Conservation (phyloP, 148 eudicot species). For the Chenopodium suecicum region DNA sequence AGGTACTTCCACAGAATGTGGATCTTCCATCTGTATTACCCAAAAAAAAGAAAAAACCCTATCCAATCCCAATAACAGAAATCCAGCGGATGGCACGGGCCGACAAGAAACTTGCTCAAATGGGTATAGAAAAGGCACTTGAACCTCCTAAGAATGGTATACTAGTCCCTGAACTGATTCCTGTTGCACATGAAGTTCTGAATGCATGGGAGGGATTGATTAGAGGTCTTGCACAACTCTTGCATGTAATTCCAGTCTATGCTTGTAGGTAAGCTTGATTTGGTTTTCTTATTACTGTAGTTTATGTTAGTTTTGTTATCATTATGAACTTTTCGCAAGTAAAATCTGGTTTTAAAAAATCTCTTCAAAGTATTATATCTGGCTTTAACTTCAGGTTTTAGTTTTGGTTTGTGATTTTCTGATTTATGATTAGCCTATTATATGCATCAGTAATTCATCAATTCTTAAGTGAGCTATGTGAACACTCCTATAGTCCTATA, state of each 20-base stretch:
- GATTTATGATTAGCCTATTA: not conserved
- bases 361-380: too few relatives aligned
- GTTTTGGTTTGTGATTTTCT: not conserved
- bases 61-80: slow-evolving; percentile 74
- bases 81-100: slow-evolving; percentile 60
- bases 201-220: slow-evolving; percentile 84
- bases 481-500: not conserved
- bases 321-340: not conserved
- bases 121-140: slow-evolving; percentile 85
- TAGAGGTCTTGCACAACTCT: slow-evolving; percentile 80
- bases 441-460: not conserved
- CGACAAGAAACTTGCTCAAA: slow-evolving; percentile 74
- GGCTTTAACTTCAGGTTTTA: not conserved
- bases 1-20: slow-evolving; percentile 58
- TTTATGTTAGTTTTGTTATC: not conserved
- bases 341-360: not conserved
- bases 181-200: slow-evolving; percentile 83
- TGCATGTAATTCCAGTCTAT: slow-evolving; percentile 75
- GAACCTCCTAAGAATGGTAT: slow-evolving; percentile 89
- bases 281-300: not conserved
- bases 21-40: slow-evolving; percentile 82
- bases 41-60: slow-evolving; percentile 90
- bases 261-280: slow-evolving; percentile 72
- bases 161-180: slow-evolving; percentile 68
- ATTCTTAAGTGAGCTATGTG: not conserved